Conservation (phyloP, 177 flowering plant genomes). For the Vitis hybrid region DNA sequence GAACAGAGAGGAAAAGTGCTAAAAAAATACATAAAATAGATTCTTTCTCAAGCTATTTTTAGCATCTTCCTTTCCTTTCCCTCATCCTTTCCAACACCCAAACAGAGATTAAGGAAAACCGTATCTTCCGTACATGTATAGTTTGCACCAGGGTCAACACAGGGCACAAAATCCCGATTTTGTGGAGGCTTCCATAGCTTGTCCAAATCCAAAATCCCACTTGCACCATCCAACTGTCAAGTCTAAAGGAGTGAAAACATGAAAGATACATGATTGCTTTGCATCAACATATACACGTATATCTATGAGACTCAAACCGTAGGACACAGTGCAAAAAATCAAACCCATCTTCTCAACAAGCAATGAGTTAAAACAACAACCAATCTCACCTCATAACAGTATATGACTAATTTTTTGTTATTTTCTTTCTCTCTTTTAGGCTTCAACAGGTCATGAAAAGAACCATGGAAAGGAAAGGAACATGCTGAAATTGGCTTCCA, state of each 20-base stretch:
- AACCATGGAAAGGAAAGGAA: too few relatives aligned
- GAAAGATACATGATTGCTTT: conserved; percentile 64
- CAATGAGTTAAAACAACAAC: neutral
- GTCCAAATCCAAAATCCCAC: conserved; percentile 31
- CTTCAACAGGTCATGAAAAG: too few relatives aligned
- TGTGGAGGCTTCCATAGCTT: conserved; percentile 89
- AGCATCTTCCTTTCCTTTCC: too few relatives aligned
- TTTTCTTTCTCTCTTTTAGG: neutral
- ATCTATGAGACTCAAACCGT: conserved; percentile 6
- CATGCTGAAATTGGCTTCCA: too few relatives aligned
- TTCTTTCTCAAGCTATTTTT: too few relatives aligned
- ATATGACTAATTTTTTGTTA: neutral
- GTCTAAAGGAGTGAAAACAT: conserved; percentile 89
- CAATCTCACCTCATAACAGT: neutral
- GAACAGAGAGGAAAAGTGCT: too few relatives aligned
- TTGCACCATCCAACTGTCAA: conserved; percentile 82
- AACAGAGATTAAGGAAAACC: neutral
- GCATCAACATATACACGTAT: conserved; percentile 16
- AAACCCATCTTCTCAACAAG: too few relatives aligned
- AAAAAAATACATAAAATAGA: too few relatives aligned
- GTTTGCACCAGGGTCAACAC: conserved; percentile 53
- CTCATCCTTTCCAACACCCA: too few relatives aligned
- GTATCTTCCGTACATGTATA: conserved; percentile 51
- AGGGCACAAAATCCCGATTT: conserved; percentile 66
- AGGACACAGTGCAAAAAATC: neutral